phyloP scores from a whole-genome alignment of 164 flowering plant species.

The Vitis riparia region DNA sequence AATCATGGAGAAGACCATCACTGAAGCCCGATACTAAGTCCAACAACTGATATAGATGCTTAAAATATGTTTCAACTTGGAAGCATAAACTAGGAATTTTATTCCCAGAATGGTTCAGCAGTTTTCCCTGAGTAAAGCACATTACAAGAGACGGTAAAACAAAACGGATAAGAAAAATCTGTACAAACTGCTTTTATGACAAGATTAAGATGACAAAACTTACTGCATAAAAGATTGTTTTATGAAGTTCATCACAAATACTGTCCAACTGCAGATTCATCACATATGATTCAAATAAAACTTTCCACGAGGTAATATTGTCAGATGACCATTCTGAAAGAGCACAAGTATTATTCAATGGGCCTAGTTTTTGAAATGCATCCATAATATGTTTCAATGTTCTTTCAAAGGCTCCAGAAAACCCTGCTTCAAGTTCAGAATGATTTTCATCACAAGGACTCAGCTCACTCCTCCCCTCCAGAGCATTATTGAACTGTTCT shows the following conservation, averaged over 20 bases:
- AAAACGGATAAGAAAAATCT: background rate
- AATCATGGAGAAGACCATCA: constrained; percentile 63
- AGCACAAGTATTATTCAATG: constrained; percentile 14
- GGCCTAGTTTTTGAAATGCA: constrained; percentile 39
- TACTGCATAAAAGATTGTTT: constrained; percentile 53
- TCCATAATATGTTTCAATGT: constrained; percentile 27
- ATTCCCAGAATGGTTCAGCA: constrained; percentile 31
- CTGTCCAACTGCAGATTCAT: constrained; percentile 38
- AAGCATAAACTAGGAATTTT: constrained; percentile 18
- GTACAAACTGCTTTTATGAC: background rate
- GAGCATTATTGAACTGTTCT: constrained; percentile 28
- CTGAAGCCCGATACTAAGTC: constrained; percentile 46
- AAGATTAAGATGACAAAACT: constrained; percentile 7
- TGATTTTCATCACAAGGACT: constrained; percentile 9
- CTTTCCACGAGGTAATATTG: constrained; percentile 53
- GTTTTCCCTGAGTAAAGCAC: constrained; percentile 44
- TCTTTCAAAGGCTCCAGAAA: constrained; percentile 32
- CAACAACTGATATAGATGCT: constrained; percentile 34
- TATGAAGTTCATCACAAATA: constrained; percentile 41
- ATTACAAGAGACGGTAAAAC: constrained; percentile 6
- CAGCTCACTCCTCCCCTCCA: constrained; percentile 18
- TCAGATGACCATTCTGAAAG: constrained; percentile 33
- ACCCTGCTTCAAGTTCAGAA: constrained; percentile 31
- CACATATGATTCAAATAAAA: constrained; percentile 33
- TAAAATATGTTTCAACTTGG: constrained; percentile 30